Percentiles rank a stretch among this genome's conserved stretches.
Conservation (phyloP, 345 rosid species). For the Rubroshorea leprosula region DNA sequence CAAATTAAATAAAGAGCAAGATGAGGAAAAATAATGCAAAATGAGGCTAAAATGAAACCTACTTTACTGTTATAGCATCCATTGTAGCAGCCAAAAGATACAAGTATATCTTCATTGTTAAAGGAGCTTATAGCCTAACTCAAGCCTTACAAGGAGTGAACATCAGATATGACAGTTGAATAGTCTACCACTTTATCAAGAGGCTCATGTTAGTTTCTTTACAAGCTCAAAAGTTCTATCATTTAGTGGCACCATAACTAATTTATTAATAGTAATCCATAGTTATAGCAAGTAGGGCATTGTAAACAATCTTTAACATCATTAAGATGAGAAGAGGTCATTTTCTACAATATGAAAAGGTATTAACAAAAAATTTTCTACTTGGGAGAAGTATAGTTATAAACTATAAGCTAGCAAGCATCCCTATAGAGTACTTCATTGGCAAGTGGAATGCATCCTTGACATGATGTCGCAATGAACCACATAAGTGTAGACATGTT, state of each 20-base stretch:
- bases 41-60: slow-evolving; percentile 17
- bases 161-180: background rate
- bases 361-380: too few relatives aligned
- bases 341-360: background rate
- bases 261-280: background rate
- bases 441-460: slow-evolving; percentile 92
- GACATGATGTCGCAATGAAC: slow-evolving; percentile 77
- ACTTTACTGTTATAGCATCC: slow-evolving; percentile 95
- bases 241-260: background rate
- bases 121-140: slow-evolving; percentile 80
- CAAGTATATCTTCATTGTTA: slow-evolving; percentile 77
- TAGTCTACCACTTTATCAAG: background rate
- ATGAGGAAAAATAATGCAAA: background rate
- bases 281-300: background rate
- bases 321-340: too few relatives aligned
- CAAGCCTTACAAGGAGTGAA: slow-evolving; percentile 56
- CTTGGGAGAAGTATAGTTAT: background rate
- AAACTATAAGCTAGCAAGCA: background rate
- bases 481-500: slow-evolving; percentile 94
- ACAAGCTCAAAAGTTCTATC: background rate
- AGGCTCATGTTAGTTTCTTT: background rate
- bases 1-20: background rate
- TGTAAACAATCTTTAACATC: background rate
- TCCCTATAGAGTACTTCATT: slow-evolving; percentile 66
- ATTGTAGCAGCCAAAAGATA: slow-evolving; percentile 95